Conservation (phyloP, 768 basidiomycete species). For the Suillus spraguei region DNA sequence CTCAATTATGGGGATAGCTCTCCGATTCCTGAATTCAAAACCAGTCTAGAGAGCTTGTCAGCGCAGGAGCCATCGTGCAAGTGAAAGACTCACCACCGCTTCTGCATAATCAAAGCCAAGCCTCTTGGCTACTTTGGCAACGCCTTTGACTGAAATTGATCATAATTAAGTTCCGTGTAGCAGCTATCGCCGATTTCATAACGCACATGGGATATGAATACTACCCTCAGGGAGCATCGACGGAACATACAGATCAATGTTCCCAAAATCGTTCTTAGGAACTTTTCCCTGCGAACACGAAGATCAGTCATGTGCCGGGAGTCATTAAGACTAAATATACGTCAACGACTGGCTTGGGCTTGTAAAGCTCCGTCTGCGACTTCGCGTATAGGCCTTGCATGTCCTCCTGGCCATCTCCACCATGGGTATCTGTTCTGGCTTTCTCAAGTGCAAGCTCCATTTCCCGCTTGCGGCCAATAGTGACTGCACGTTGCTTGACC, state of each 20-base stretch:
- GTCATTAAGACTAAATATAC: slow-evolving; percentile 41
- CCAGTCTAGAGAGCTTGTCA: slow-evolving; percentile 62
- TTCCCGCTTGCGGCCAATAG: slow-evolving; percentile 76
- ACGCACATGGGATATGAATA: slow-evolving; percentile 89
- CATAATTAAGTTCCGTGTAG: slow-evolving; percentile 18
- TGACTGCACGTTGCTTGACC: slow-evolving; percentile 84
- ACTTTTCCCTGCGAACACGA: slow-evolving; percentile 70
- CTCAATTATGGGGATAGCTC: slow-evolving; percentile 81
- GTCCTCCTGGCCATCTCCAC: slow-evolving; percentile 49
- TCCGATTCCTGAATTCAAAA: slow-evolving; percentile 94
- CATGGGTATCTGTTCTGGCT: slow-evolving; percentile 38
- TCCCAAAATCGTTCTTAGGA: slow-evolving; percentile 95
- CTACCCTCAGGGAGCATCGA: slow-evolving; percentile 93
- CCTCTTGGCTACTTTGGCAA: slow-evolving; percentile 85
- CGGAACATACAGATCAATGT: slow-evolving; percentile 93
- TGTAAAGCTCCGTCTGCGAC: slow-evolving; percentile 82
- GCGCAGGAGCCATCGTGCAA: slow-evolving; percentile 13
- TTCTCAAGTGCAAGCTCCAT: slow-evolving; percentile 57
- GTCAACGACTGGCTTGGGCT: slow-evolving; percentile 79
- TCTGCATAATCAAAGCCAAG: slow-evolving; percentile 91
- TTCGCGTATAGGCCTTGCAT: slow-evolving; percentile 89
- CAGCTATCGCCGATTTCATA: slow-evolving; percentile 14
- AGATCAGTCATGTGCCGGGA: slow-evolving; percentile 13
- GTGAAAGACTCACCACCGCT: slow-evolving; percentile 76
- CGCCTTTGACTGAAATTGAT: slow-evolving; percentile 67